Evolutionary conservation across 2,329 filamentous ascomycete species (phyloP).

Genomic region (Verticillium dahliae): DNA sequence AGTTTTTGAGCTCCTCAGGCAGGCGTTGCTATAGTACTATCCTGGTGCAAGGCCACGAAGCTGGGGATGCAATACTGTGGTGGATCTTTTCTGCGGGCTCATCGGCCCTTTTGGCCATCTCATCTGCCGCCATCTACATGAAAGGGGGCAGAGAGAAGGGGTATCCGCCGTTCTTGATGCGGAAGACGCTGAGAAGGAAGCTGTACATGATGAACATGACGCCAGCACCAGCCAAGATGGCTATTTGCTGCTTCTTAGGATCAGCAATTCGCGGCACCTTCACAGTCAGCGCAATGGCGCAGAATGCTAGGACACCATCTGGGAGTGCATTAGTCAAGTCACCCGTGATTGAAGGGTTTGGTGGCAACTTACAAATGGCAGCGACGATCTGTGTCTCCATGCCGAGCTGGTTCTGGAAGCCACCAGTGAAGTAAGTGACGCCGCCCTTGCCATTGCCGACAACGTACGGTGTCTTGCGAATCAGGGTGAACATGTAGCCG

Average conservation of each 20-base stretch:
- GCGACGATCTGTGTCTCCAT: slow-evolving; percentile 94
- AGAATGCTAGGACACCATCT: slow-evolving; percentile 74
- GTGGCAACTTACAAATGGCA: slow-evolving; percentile 69
- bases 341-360: neutral
- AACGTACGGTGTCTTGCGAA: slow-evolving; percentile 91
- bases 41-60: neutral
- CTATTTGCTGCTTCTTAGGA: slow-evolving; percentile 69
- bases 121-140: slow-evolving; percentile 33
- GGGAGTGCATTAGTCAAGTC: slow-evolving; percentile 35
- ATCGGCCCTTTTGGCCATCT: neutral
- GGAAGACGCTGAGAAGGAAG: slow-evolving; percentile 89
- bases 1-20: neutral
- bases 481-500: slow-evolving; percentile 99
- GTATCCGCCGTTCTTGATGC: slow-evolving; percentile 90
- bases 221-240: slow-evolving; percentile 71
- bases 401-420: slow-evolving; percentile 91
- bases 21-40: neutral
- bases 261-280: slow-evolving; percentile 88
- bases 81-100: neutral
- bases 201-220: slow-evolving; percentile 82
- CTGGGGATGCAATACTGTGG: neutral
- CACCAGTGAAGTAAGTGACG: slow-evolving; percentile 81
- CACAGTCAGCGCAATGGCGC: slow-evolving; percentile 81
- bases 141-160: slow-evolving; percentile 93
- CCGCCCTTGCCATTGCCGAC: slow-evolving; percentile 77